These are phyloP conservation scores for Xylaria acuta DNA, from an alignment of 495 filamentous ascomycete genomes.

Conservation along the genomic window DNA sequence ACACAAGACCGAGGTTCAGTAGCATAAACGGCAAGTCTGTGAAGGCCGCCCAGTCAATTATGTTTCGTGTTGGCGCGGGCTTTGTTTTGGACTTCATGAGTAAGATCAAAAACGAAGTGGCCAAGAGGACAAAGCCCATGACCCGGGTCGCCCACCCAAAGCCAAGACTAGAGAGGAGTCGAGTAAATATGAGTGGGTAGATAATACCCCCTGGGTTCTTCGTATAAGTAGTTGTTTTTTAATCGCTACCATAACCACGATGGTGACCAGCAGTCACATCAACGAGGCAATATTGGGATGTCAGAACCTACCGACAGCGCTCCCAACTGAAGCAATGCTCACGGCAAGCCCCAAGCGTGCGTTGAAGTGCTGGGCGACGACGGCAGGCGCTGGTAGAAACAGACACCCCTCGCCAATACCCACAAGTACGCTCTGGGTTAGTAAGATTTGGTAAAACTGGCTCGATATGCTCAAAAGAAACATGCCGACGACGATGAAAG, in stretches of 20 bases:
- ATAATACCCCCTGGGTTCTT: slow-evolving; percentile 30
- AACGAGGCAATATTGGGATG: background rate
- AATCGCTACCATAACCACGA: background rate
- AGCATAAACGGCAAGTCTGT: slow-evolving; percentile 42
- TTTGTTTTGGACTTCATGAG: slow-evolving; percentile 45
- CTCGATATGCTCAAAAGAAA: slow-evolving; percentile 29
- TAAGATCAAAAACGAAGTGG: slow-evolving; percentile 41
- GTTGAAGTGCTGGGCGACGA: slow-evolving; percentile 70
- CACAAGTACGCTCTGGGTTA: slow-evolving; percentile 62
- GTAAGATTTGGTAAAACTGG: slow-evolving; percentile 56
- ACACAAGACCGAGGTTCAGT: slow-evolving; percentile 34
- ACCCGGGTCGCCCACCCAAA: slow-evolving; percentile 50
- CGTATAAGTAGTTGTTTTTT: slow-evolving; percentile 2
- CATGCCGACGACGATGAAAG: slow-evolving; percentile 29
- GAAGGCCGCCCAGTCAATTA: slow-evolving; percentile 42
- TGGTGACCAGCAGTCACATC: background rate
- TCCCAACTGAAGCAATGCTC: slow-evolving; percentile 70
- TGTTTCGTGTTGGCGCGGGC: slow-evolving; percentile 32
- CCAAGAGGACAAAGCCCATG: slow-evolving; percentile 43
- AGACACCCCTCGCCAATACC: slow-evolving; percentile 64
- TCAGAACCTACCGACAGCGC: slow-evolving; percentile 55
- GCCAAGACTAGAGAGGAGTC: slow-evolving; percentile 34
- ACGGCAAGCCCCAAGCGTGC: slow-evolving; percentile 69
- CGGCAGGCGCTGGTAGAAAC: slow-evolving; percentile 67
- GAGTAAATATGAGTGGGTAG: slow-evolving; percentile 44